Evolutionary conservation across 352 stramenopile genomes (phyloP), one percentile per base, ranked within the genome.

Genomic region (Globisporangium canariense): DNA sequence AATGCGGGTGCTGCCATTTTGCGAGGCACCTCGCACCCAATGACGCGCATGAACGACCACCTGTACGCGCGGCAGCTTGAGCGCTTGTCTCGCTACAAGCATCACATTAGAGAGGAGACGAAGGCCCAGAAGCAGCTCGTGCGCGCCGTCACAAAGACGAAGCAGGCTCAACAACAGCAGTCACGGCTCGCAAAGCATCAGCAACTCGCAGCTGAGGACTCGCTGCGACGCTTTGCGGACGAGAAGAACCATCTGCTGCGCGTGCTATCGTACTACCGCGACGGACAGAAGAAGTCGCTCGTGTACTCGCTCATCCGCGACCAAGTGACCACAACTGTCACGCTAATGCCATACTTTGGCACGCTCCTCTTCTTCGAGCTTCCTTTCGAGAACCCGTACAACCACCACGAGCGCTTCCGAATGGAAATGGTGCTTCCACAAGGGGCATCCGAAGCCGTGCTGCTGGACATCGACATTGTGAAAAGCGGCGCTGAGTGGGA

Each of bases 221-320:
- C 75, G 63, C 60, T 88, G 45, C 66, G 64, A 9, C 67, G 71
- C 1, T 94, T 92, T 51, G 70, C 75, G 0, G 74, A 91, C 18
- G 77, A 93, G 58, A 94, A 96, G 73, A 81, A 78, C 4, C 88
- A 98, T 57, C 73, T 95, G 36, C 68, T 98, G 47, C 86, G 90
- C 36, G 77, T 98, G 38, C 76, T 98, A 13, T 81, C 89, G 18
- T 94, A 96, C 73, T 98, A 98, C 73, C 87, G 94, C 57, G 93
- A 98, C 60, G 91, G 92, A 7, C 87, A 97, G 62, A 98, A 98
- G 70, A 96, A 97, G 57, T 81, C 86, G n/a, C 80, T 98, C 45
- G 86, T 98, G 57, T 90, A 96, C 55, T 78, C 78, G n/a, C 73
- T 98, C 28, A 74, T 98, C 28, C 82, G 87, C 13, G 79, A 96